phyloP scores from a whole-genome alignment of 345 rosid genomes.

The Salix arbutifolia region DNA sequence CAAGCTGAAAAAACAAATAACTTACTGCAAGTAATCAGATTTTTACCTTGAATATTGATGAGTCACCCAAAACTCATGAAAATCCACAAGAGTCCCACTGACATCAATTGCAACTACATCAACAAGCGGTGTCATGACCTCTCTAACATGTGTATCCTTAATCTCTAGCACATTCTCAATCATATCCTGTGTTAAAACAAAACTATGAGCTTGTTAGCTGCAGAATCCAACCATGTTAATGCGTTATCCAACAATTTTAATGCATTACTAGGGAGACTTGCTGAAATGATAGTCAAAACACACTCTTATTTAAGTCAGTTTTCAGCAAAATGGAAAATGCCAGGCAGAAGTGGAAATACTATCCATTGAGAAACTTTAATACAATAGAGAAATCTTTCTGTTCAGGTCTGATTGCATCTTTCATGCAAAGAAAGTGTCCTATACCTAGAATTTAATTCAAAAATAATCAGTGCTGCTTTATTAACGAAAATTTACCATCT shows the following conservation, averaged over 20 bases:
- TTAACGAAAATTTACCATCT: background rate
- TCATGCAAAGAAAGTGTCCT: background rate
- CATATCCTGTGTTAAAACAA: conserved; percentile 69
- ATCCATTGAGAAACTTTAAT: background rate
- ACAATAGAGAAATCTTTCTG: background rate
- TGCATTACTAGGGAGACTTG: background rate
- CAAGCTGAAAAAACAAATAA: conserved; percentile 10
- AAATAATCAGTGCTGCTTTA: background rate
- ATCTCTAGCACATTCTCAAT: conserved; percentile 98
- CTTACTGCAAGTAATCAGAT: conserved; percentile 1
- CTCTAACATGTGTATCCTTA: conserved; percentile 94
- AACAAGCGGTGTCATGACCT: conserved; percentile 99
- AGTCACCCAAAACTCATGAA: conserved; percentile 87
- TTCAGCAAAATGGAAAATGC: background rate
- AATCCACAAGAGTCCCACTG: conserved; percentile 72
- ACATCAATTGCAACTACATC: conserved; percentile 97
- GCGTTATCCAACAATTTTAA: background rate
- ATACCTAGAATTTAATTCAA: no score
- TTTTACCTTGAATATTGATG: conserved; percentile 93
- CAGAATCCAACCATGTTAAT: background rate
- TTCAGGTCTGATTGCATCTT: background rate
- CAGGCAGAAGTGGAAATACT: background rate
- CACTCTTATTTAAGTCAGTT: background rate
- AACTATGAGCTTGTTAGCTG: conserved; percentile 17
- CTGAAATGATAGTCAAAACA: background rate